Conservation (phyloP, 805 yeast genomes). For the Torulaspora maleeae region DNA sequence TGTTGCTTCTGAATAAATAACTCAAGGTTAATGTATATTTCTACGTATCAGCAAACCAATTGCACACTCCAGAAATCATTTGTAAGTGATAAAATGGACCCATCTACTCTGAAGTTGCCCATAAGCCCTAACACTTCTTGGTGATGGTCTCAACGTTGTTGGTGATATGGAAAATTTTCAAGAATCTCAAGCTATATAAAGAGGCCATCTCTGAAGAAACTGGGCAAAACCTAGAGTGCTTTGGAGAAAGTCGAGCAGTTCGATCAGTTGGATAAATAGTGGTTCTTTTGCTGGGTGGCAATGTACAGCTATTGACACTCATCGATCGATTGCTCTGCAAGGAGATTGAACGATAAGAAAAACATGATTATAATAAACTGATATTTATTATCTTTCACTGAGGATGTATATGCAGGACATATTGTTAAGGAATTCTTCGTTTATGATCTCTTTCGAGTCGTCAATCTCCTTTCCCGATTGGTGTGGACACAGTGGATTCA, state of each 20-base stretch:
- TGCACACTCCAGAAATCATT: slow-evolving; percentile 4
- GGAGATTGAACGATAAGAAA: slow-evolving; percentile 1
- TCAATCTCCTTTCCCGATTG: slow-evolving; percentile 12
- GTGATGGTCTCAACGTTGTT: not conserved
- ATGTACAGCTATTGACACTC: not conserved
- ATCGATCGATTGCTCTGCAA: not conserved
- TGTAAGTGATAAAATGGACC: not conserved
- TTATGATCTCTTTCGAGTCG: slow-evolving; percentile 45
- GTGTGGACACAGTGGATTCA: slow-evolving; percentile 11
- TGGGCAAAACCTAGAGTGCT: too few relatives aligned
- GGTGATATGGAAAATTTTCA: not conserved
- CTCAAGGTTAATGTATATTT: slow-evolving; percentile 9
- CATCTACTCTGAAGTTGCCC: not conserved
- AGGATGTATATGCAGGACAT: slow-evolving; percentile 78
- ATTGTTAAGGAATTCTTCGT: slow-evolving; percentile 70
- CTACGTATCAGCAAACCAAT: slow-evolving; percentile 6
- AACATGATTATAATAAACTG: slow-evolving; percentile 36
- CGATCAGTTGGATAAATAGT: not conserved
- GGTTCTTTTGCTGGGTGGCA: slow-evolving; percentile 4
- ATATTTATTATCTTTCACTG: slow-evolving; percentile 41
- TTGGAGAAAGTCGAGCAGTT: too few relatives aligned
- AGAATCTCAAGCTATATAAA: not conserved
- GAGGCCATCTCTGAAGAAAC: not conserved
- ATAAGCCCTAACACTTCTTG: not conserved
- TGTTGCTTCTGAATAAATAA: slow-evolving; percentile 53